Base-by-base conservation (phyloP, 2,329 filamentous ascomycete genomes). In the Phyllachora maydis region DNA sequence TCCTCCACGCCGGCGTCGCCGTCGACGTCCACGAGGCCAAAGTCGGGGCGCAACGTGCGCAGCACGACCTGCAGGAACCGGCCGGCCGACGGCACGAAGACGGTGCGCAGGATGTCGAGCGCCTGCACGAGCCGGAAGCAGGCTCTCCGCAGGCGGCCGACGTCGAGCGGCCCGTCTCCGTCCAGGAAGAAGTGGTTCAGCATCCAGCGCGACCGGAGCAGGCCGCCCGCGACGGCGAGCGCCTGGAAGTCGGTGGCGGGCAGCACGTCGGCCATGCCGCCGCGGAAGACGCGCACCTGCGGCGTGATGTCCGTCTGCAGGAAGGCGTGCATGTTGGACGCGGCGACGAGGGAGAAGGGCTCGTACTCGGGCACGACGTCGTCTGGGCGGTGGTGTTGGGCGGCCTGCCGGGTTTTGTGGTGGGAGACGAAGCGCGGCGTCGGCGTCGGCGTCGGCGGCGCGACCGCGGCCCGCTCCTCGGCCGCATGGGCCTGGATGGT, bases 231-330 rank as follows among this genome's bases (percentile, higher is more conserved):
- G 2, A 39, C 27, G 5, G 35, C 28, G 6, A 36, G 29, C 2
- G 33, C 28, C 22, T 39, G 37, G 23, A 38, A 39, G 27, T 38
- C 35, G 7, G 37, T 39, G 8, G 34, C 32, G 3, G 34, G 34
- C 3, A 38, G 28, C 8, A 38, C 34, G 14, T 38, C 35, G 2
- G 26, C 23, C 8, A 38, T 21, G 1, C 35, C 33, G 11, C 35
- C 35, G n/a, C 33, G 22, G 26, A 37, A 37, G 9, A 35, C 35
- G 11, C 31, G 27, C 6, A 35, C 30, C 8, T 35, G 34, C 1
- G 35, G 35, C 7, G 32, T 30, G 11, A 38, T 33, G 25, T 28
- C 29, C n/a, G 30, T 26, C 16, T 38, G 28, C 5, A 38, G 34
- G 28, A 35, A 35, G 3, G 29, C 28, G 9, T 32, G 28, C 14